phyloP scores from a whole-genome alignment of 768 basidiomycete genomes.

The Boletus subcaerulescens region DNA sequence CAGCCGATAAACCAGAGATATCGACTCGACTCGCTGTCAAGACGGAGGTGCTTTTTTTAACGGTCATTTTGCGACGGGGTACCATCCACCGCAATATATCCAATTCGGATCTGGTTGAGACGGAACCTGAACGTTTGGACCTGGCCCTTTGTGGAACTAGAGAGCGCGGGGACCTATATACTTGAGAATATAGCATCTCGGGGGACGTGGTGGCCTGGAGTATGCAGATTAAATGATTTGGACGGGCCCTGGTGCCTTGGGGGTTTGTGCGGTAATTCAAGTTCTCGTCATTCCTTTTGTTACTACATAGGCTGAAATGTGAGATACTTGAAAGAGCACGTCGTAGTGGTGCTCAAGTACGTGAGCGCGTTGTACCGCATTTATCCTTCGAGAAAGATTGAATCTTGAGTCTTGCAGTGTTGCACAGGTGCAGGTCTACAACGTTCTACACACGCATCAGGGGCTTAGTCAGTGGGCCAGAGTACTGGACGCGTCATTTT shows the following conservation, averaged over 20 bases:
- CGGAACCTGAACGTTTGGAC: too few relatives aligned
- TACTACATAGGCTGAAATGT: background rate
- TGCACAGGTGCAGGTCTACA: background rate
- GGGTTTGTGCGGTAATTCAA: background rate
- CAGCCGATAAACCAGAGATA: background rate
- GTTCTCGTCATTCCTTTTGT: background rate
- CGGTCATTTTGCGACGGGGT: background rate
- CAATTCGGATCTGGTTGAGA: background rate
- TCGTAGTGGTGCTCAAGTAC: too few relatives aligned
- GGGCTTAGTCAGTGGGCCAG: slow-evolving; percentile 16
- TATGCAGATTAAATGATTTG: background rate
- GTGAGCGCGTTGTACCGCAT: too few relatives aligned
- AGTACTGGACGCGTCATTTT: slow-evolving; percentile 12
- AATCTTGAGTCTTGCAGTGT: too few relatives aligned
- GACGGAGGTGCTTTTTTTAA: background rate
- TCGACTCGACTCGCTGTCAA: background rate
- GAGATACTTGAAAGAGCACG: too few relatives aligned
- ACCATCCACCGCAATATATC: background rate
- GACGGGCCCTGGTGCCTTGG: background rate
- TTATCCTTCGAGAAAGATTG: background rate
- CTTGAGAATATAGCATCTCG: too few relatives aligned
- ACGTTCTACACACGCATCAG: background rate
- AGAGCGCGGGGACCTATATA: background rate
- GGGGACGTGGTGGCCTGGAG: background rate
- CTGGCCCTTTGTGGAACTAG: background rate